Evolutionary conservation across 192 early-diverging fungal species (phyloP).

Genomic region (Linnemannia elongata): DNA sequence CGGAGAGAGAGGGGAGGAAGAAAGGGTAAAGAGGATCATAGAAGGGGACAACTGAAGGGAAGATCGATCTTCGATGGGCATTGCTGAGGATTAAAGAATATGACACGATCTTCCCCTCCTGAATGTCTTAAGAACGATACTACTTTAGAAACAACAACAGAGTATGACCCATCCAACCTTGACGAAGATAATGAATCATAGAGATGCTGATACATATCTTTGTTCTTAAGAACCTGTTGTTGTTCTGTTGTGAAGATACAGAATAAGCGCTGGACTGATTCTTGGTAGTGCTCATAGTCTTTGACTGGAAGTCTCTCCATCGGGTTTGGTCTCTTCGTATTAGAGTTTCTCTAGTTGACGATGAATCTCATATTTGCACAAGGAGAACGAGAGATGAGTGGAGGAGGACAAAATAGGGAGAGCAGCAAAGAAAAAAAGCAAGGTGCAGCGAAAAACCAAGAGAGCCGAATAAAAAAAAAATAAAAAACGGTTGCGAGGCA

Average conservation of each 20-base stretch:
- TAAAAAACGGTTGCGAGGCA: neutral
- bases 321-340: neutral
- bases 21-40: neutral
- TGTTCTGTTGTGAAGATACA: no score
- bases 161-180: no score
- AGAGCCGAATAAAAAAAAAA: neutral
- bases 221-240: no score
- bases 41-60: neutral
- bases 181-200: no score
- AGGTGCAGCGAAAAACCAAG: neutral
- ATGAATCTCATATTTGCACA: neutral
- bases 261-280: no score
- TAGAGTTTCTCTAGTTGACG: neutral
- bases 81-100: neutral
- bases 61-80: slow-evolving; percentile 2
- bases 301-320: neutral
- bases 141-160: no score
- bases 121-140: no score
- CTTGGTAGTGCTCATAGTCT: neutral
- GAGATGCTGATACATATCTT: no score
- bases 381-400: neutral
- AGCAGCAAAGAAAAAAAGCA: neutral
- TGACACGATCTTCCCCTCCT: neutral
- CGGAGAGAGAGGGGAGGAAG: neutral
- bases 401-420: neutral